A percentile compares a stretch with the other conserved stretches of the same genome.
Evolutionary conservation across 257 asterid species (phyloP).

Genomic region (Solanum corneliomulleri): DNA sequence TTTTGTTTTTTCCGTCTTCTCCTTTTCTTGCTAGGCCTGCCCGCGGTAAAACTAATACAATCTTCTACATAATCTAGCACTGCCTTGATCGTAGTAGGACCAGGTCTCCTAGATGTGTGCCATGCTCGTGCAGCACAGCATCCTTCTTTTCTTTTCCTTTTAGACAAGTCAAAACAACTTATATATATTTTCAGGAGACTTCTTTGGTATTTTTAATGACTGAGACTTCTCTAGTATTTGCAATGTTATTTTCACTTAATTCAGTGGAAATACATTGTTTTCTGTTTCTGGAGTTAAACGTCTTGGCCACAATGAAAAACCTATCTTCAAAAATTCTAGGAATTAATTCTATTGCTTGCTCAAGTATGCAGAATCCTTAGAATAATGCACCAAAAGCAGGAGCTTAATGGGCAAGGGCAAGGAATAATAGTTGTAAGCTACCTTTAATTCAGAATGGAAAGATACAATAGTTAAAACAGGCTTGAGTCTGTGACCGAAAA

Average conservation of each 20-base stretch:
- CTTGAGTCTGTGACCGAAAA: background rate
- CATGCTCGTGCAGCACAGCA: background rate
- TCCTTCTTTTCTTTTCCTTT: background rate
- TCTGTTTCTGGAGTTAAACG: background rate
- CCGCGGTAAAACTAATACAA: background rate
- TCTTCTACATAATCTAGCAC: background rate
- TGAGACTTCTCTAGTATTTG: background rate
- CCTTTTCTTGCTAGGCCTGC: background rate
- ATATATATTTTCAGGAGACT: background rate
- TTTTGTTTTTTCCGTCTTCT: background rate
- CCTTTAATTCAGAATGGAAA: background rate
- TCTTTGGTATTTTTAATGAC: background rate
- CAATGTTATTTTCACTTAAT: background rate
- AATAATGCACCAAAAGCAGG: background rate
- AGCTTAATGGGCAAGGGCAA: background rate
- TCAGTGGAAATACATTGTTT: background rate
- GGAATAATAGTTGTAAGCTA: background rate
- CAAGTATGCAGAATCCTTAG: background rate
- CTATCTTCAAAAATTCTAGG: background rate
- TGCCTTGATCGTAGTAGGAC: background rate
- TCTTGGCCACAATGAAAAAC: background rate
- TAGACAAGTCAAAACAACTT: background rate
- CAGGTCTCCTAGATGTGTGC: background rate
- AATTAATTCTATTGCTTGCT: background rate
- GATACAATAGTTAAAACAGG: background rate